Percentiles rank a stretch among this genome's conserved stretches.
These are phyloP conservation scores for Thozetella sp. DNA, from an alignment of 495 filamentous ascomycete species.

Conservation along the genomic window DNA sequence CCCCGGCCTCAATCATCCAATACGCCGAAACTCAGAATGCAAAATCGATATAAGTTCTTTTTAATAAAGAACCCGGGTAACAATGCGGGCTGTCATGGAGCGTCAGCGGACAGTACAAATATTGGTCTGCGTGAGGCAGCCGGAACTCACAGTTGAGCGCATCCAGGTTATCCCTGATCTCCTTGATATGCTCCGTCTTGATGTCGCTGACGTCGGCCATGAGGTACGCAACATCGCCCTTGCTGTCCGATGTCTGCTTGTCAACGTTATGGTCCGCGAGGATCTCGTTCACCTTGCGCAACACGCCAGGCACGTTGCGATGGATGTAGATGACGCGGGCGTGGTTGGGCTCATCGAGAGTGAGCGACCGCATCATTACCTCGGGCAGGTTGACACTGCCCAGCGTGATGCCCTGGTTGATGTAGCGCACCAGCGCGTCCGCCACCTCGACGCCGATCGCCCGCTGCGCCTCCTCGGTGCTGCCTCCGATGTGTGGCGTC, in stretches of 20 bases:
- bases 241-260: constrained; percentile 95
- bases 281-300: constrained; percentile 91
- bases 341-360: constrained; percentile 83
- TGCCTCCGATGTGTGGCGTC: constrained; percentile 95
- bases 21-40: not conserved
- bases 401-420: constrained; percentile 87
- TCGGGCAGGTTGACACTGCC: constrained; percentile 97
- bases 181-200: constrained; percentile 76
- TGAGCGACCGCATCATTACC: constrained; percentile 82
- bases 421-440: constrained; percentile 84
- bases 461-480: constrained; percentile 96
- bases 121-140: not conserved
- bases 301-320: constrained; percentile 90
- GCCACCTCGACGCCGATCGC: constrained; percentile 95
- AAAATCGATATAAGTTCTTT: not conserved
- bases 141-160: constrained; percentile 70
- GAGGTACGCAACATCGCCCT: constrained; percentile 91
- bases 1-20: not conserved
- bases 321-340: constrained; percentile 96
- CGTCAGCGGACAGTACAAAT: constrained; percentile 1
- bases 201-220: constrained; percentile 98
- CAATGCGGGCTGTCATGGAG: constrained; percentile 67
- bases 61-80: constrained; percentile 89
- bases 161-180: constrained; percentile 81
- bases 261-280: constrained; percentile 96